Evolutionary conservation across 257 asterid genomes (phyloP).

Genomic region (Nicotiana benthamiana): DNA sequence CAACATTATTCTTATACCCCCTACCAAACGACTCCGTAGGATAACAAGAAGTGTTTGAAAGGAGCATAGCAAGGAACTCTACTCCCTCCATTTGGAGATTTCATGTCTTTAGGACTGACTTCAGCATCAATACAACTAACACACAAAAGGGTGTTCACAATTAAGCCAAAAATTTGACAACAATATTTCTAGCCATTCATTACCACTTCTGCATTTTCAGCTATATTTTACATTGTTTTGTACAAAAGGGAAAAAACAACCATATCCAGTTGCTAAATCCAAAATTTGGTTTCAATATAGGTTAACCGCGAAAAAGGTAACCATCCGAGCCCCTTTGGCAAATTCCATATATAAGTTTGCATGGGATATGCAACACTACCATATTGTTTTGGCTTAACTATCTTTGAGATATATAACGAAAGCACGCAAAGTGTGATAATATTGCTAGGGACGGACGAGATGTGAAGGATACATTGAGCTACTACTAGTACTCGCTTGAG

Average conservation of each 20-base stretch:
- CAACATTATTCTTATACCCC: too few relatives aligned
- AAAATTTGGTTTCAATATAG: neutral
- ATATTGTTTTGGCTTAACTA: neutral
- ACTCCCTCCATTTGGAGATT: neutral
- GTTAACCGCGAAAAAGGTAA: neutral
- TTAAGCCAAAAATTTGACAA: neutral
- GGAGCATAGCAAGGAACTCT: neutral
- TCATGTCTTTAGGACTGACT: neutral
- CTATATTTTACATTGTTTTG: constrained; percentile 4
- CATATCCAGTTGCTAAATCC: neutral
- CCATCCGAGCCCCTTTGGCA: neutral
- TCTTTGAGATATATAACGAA: neutral
- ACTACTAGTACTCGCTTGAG: constrained; percentile 58
- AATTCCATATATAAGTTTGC: neutral
- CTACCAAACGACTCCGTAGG: too few relatives aligned
- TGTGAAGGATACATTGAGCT: constrained; percentile 43
- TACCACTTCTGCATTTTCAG: neutral
- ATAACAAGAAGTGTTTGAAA: too few relatives aligned
- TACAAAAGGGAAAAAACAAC: neutral
- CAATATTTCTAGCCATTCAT: constrained; percentile 13
- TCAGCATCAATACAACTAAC: neutral
- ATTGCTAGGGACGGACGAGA: constrained; percentile 26
- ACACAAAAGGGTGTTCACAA: neutral
- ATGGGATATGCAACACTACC: neutral
- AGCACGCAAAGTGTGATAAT: neutral